Evolutionary conservation across 306 rosid genomes (phyloP).

Genomic region (Citrullus amarus): DNA sequence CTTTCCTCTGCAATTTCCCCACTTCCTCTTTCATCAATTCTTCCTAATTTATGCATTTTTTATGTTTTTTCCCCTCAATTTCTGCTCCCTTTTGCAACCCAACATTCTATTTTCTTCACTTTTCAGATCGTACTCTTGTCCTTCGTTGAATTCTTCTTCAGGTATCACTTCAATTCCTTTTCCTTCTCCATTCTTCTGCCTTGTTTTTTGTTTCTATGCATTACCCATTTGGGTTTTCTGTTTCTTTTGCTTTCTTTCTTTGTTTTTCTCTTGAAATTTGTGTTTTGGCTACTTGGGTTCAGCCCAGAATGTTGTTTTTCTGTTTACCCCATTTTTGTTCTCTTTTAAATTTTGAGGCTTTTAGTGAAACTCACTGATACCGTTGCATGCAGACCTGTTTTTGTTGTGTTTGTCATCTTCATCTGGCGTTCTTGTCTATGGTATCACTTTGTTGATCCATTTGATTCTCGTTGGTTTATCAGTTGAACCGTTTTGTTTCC

Average conservation of each 20-base stretch:
- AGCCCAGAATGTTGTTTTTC: neutral
- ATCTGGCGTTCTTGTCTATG: neutral
- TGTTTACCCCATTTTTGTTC: neutral
- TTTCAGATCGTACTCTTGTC: neutral
- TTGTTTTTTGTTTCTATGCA: neutral
- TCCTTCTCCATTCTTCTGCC: neutral
- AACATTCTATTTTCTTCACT: neutral
- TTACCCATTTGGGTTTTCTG: constrained; percentile 1
- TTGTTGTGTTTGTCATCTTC: neutral
- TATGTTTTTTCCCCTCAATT: neutral
- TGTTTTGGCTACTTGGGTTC: neutral
- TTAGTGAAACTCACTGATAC: constrained; percentile 15
- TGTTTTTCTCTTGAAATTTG: neutral
- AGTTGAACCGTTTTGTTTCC: neutral
- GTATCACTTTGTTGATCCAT: neutral
- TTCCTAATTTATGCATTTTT: neutral
- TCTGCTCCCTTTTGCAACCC: neutral
- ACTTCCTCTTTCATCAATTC: neutral
- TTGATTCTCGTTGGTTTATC: neutral
- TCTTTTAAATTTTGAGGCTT: constrained; percentile 3
- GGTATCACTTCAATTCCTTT: constrained; percentile 8
- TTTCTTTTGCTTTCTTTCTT: neutral
- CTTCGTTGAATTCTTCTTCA: neutral
- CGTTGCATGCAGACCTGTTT: constrained; percentile 37
- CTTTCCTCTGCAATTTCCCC: neutral